Evolutionary conservation across 2,329 filamentous ascomycete species (phyloP).

Genomic region (Canariomyces notabilis): DNA sequence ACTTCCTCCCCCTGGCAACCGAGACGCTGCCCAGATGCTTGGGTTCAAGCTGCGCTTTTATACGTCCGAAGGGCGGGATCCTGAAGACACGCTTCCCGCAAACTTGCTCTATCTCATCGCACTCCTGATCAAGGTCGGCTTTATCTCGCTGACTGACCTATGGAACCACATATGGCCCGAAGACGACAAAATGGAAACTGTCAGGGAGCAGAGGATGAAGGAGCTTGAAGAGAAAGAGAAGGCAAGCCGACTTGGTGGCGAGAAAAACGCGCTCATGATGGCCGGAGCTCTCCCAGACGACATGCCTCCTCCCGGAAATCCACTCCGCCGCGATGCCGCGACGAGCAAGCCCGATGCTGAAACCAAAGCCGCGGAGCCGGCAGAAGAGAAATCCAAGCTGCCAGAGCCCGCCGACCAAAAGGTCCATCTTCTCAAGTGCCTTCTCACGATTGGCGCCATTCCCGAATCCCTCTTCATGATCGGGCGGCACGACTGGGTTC

Average conservation of each 20-base stretch:
- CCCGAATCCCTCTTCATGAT: slow-evolving; percentile 86
- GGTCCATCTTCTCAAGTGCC: slow-evolving; percentile 72
- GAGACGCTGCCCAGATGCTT: slow-evolving; percentile 86
- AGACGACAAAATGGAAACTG: slow-evolving; percentile 74
- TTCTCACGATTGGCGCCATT: slow-evolving; percentile 85
- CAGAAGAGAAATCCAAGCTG: slow-evolving; percentile 44
- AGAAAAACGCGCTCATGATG: slow-evolving; percentile 77
- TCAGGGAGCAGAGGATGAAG: slow-evolving; percentile 65
- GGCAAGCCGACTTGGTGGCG: slow-evolving; percentile 63
- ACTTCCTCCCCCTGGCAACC: slow-evolving; percentile 78
- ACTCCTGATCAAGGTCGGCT: slow-evolving; percentile 92
- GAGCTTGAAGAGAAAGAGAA: slow-evolving; percentile 76
- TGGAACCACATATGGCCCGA: slow-evolving; percentile 87
- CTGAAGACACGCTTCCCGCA: slow-evolving; percentile 74
- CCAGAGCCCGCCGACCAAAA: slow-evolving; percentile 85
- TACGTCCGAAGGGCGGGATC: slow-evolving; percentile 69
- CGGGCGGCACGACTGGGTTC: slow-evolving; percentile 87
- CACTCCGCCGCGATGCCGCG: slow-evolving; percentile 45
- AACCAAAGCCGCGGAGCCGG: slow-evolving; percentile 45
- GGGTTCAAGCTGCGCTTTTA: slow-evolving; percentile 98
- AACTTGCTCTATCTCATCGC: slow-evolving; percentile 91
- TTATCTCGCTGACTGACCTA: slow-evolving; percentile 85
- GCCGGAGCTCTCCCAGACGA: slow-evolving; percentile 87
- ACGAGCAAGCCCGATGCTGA: slow-evolving; percentile 48
- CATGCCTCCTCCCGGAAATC: slow-evolving; percentile 42